Base-by-base conservation (phyloP, 139 green algal species). In the Micractinium sp. region DNA sequence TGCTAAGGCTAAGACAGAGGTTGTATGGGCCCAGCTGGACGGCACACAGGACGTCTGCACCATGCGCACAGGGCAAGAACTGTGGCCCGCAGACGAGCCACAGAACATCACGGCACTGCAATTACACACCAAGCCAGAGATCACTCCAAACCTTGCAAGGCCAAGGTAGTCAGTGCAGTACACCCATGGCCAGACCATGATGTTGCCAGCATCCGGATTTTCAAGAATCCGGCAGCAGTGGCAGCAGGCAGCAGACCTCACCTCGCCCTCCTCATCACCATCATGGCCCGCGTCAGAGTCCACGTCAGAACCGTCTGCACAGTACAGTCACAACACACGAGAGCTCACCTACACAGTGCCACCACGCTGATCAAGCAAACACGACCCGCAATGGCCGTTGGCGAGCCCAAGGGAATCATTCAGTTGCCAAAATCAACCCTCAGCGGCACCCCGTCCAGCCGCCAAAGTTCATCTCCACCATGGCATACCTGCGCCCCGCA, bases 181-280 rank as follows among this genome's bases (percentile, higher is more conserved):
- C 15, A 25, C 15, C 13, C 53, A 31, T 41, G 27, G 22, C 14
- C 29, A 25, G 20, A 41, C 35, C 5, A 71, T n/a, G 53, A 60
- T 35, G 9, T 15, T n/a, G 61, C 47, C 47, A 56, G 47, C 47
- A 56, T 5, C 29, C 16, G 9, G 31, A 53, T 29, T n/a, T n/a
- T n/a, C 56, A 77, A 22, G 27, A 23, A 76, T 29, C 12, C 31
- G 47, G 41, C 80, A 39, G 20, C 47, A 33, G 23, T 3, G 22
- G 35, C 76, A 5, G 76, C 76, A 23, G 1, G 35, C 12, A n/a
- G 35, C 76, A n/a, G 29, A 5, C 83, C 39, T 67, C 19, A 85
- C 66, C 63, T 85, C 87, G n/a, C 84, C 89, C 4, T 91, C 89
- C 31, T 94, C 91, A 13, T 91, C 90, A 38, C 89, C 90, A 33